These are phyloP conservation scores for Vitis rupestris DNA, from an alignment of 164 flowering plant species.

Conservation along the genomic window DNA sequence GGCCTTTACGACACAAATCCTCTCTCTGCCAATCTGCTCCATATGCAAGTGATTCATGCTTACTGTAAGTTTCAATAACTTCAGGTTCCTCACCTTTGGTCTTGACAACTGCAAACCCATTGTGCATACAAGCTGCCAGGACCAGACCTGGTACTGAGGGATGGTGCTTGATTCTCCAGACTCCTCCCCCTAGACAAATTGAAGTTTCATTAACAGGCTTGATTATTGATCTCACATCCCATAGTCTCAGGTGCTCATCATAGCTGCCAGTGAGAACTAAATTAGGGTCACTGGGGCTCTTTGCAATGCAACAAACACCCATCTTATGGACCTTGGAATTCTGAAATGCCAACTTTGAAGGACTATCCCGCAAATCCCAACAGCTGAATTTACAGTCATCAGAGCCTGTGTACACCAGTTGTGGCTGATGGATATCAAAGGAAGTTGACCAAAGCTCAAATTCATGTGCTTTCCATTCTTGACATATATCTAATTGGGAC, in stretches of 20 bases:
- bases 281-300: slow-evolving; percentile 53
- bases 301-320: slow-evolving; percentile 88
- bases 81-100: slow-evolving; percentile 34
- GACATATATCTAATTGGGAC: slow-evolving; percentile 36
- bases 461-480: slow-evolving; percentile 88
- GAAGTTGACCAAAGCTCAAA: slow-evolving; percentile 86
- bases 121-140: slow-evolving; percentile 96
- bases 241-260: slow-evolving; percentile 74
- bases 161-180: slow-evolving; percentile 92
- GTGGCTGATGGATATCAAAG: slow-evolving; percentile 77
- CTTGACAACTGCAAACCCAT: slow-evolving; percentile 73
- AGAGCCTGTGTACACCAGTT: slow-evolving; percentile 78
- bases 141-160: slow-evolving; percentile 55
- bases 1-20: slow-evolving; percentile 9
- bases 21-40: slow-evolving; percentile 89
- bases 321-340: slow-evolving; percentile 66
- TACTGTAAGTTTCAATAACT: slow-evolving; percentile 58
- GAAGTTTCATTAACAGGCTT: slow-evolving; percentile 67
- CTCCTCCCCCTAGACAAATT: slow-evolving; percentile 83
- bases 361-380: slow-evolving; percentile 78
- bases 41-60: slow-evolving; percentile 86
- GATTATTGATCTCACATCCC: slow-evolving; percentile 80
- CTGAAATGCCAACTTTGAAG: slow-evolving; percentile 56
- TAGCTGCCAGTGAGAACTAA: slow-evolving; percentile 81
- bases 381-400: slow-evolving; percentile 88